Base-by-base conservation (phyloP, 2,329 filamentous ascomycete species). In the Pseudocercospora crystallina region DNA sequence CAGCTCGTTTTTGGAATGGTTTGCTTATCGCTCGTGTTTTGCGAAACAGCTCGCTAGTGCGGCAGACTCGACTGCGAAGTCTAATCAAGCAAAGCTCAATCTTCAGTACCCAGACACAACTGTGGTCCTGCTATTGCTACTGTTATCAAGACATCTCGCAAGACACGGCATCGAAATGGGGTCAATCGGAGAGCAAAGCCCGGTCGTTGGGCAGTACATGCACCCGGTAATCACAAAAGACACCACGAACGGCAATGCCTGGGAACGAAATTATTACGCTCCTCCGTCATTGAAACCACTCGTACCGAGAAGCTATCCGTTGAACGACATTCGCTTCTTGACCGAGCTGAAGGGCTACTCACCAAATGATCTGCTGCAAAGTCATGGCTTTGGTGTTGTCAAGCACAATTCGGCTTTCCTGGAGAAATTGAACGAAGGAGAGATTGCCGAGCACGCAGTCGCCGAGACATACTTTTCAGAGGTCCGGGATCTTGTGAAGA, bases 241-340 rank as follows among this genome's bases (percentile, higher is more conserved):
- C 9, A 47, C 43, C 10, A 30, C 8, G 12, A 51, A 47, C 31
- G 43, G 43, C 13, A 43, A 47, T 38, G 36, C 49, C 10, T 51
- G 49, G 49, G 34, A 47, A 15, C 13, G 49, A 31, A 47, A 51
- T 5, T 47, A 51, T 34, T 31, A 40, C 29, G 48, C 49, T 10
- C 43, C 49, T 2, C 43, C 49, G 2, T 17, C n/a, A 5, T 32
- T 34, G n/a, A 17, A 35, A n/a, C 34, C 26, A 17, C 43, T 47
- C 15, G 34, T 33, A 3, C 12, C 36, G 20, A 51, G 42, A 29
- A 46, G 20, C 8, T 51, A 47, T 39, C 49, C 49, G 5, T 30
- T 51, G 12, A 41, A 14, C 14, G 49, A 47, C 37, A 32, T 47
- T 12, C 43, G 49, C 12, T 26, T 26, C 20, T 26, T 26, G 20